Evolutionary conservation across 2,329 filamentous ascomycete genomes (phyloP), one percentile per base, ranked within the genome.

Genomic region (Penicillium sp.): DNA sequence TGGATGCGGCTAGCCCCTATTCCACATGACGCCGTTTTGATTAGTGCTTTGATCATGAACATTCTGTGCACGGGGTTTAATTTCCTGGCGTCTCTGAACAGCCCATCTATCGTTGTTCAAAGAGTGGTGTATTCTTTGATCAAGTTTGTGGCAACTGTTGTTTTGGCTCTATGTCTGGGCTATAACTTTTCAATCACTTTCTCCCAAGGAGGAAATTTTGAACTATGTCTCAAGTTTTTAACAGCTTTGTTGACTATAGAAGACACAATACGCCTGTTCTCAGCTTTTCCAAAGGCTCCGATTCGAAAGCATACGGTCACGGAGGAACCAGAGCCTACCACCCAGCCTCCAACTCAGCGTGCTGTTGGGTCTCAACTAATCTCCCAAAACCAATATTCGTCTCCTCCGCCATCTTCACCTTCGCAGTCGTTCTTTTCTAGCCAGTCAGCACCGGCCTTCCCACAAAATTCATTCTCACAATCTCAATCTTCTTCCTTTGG

Each of bases 221-320:
- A 76, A 55, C 65, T 67, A 48, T 74, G 72, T 52, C 72, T 72
- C 20, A 72, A 72, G 56, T 60, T 68, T 16, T 65, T 76, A 28
- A 61, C 74, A 47, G 59, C 68, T 18, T 74, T 76, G 40, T 74
- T 76, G 68, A 63, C 65, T 16, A 65, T 66, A 4, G 73, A 76
- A 48, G 73, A 76, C 54, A 63, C 65, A n/a, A 55, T 74, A 50
- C 63, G 63, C 8, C 23, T 56, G 38, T 38, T 53, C 38, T 53
- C 66, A 16, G 56, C 67, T 28, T 68, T 66, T 47, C 63, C 57
- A 9, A 59, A 55, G 20, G 30, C 50, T 7, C 23, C 42, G n/a
- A 24, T 53, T 23, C 48, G 21, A 24, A 42, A 56, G 35, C 12
- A 24, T 26, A 47, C 2, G 11, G 1, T n/a, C 8, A 45, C 4